A percentile compares a stretch with the other conserved stretches of the same genome.
Evolutionary conservation across 176 grass and related monocot species (phyloP).

Genomic region (Pharus latifolius): DNA sequence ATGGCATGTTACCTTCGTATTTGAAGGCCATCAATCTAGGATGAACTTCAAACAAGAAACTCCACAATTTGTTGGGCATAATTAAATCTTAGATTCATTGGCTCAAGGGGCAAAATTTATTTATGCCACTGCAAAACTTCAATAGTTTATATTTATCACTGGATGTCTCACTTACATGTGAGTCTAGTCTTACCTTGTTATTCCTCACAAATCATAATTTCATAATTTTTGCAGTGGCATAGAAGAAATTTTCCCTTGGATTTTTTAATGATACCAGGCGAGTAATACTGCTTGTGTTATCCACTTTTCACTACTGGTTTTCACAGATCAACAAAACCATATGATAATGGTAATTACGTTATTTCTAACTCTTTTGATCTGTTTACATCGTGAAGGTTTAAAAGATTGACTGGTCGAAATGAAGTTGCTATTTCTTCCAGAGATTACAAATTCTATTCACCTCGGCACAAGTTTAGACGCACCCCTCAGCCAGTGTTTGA

Average conservation of each 20-base stretch:
- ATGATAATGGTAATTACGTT: neutral
- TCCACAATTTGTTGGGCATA: neutral
- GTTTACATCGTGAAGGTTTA: constrained; percentile 48
- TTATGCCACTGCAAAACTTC: too few species aligned
- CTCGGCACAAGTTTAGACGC: constrained; percentile 68
- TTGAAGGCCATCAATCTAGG: neutral
- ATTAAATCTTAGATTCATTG: neutral
- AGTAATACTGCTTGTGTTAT: neutral
- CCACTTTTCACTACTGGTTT: neutral
- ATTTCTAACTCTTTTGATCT: constrained; percentile 3
- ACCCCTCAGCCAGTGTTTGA: constrained; percentile 41
- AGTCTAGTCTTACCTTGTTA: too few species aligned
- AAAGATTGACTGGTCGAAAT: constrained; percentile 68
- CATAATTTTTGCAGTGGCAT: too few species aligned
- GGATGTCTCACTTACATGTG: too few species aligned
- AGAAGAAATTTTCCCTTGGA: too few species aligned
- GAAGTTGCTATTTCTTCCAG: constrained; percentile 53
- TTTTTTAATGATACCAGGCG: neutral
- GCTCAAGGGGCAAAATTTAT: too few species aligned
- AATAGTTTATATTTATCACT: too few species aligned
- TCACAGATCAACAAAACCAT: neutral
- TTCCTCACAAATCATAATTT: too few species aligned
- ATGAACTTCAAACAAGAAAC: neutral
- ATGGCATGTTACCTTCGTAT: neutral
- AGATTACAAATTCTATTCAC: constrained; percentile 95